Evolutionary conservation across 1,284 basidiomycete genomes (phyloP).

Genomic region (Volvariella volvacea): DNA sequence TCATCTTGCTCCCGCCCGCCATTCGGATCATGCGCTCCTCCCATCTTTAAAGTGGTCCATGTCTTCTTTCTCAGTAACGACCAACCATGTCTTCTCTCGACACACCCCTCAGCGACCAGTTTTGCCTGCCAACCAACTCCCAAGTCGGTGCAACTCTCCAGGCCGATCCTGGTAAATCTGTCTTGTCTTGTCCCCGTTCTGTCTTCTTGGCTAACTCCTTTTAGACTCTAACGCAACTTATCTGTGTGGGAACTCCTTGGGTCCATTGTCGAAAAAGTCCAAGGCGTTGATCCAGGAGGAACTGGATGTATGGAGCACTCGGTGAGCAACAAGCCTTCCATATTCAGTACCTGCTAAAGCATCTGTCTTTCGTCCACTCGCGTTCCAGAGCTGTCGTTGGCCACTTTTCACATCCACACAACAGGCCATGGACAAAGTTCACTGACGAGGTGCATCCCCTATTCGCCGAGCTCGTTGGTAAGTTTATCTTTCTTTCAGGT

Average conservation of each 20-base stretch:
- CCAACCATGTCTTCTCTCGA: slow-evolving; percentile 14
- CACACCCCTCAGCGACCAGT: slow-evolving; percentile 44
- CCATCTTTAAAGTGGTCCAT: slow-evolving; percentile 6
- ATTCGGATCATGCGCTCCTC: background rate
- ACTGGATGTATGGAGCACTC: slow-evolving; percentile 79
- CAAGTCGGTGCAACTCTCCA: slow-evolving; percentile 43
- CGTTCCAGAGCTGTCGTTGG: slow-evolving; percentile 80
- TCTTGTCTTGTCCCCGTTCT: slow-evolving; percentile 5
- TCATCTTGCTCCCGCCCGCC: no score
- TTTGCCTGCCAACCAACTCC: slow-evolving; percentile 55
- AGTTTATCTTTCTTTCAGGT: slow-evolving; percentile 17
- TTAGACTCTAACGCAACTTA: slow-evolving; percentile 64
- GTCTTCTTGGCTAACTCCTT: slow-evolving; percentile 11
- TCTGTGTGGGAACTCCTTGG: slow-evolving; percentile 95
- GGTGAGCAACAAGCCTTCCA: slow-evolving; percentile 38
- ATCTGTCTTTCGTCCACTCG: no score
- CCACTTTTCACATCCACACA: slow-evolving; percentile 86
- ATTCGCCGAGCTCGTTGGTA: slow-evolving; percentile 83
- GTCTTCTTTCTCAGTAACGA: background rate
- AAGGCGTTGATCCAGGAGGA: slow-evolving; percentile 77
- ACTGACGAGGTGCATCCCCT: slow-evolving; percentile 68
- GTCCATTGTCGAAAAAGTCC: slow-evolving; percentile 73
- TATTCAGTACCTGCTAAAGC: background rate
- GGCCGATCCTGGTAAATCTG: slow-evolving; percentile 27
- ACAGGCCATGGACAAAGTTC: slow-evolving; percentile 80